phyloP scores from a whole-genome alignment of 2,329 filamentous ascomycete species.

The Colletotrichum tabaci region DNA sequence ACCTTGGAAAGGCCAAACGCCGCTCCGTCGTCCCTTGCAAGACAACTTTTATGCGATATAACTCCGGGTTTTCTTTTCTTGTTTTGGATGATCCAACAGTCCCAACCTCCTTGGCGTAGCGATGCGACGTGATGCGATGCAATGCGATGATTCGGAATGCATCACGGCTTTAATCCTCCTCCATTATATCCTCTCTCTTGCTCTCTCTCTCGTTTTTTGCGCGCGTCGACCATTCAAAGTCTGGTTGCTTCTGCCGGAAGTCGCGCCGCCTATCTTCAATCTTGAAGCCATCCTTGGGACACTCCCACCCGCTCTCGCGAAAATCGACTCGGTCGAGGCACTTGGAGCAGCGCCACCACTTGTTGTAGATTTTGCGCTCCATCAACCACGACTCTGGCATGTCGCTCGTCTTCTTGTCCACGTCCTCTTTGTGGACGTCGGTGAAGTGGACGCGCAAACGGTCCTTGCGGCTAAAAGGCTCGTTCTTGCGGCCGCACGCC shows the following conservation, averaged over 20 bases:
- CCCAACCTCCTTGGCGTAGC: neutral
- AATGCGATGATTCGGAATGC: neutral
- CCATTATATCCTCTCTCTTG: neutral
- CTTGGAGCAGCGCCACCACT: conserved; percentile 70
- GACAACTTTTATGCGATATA: conserved; percentile 35
- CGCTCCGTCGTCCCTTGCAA: conserved; percentile 26
- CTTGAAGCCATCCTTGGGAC: conserved; percentile 49
- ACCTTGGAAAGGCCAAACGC: conserved; percentile 20
- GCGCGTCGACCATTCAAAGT: neutral
- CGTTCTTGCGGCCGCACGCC: conserved; percentile 59
- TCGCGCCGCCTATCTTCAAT: conserved; percentile 42
- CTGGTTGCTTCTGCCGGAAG: conserved; percentile 38
- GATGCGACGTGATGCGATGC: neutral
- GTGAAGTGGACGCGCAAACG: conserved; percentile 71
- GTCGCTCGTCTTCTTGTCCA: conserved; percentile 60
- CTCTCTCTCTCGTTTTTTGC: neutral
- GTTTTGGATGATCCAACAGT: neutral
- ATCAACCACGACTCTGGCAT: conserved; percentile 56
- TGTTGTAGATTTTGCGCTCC: conserved; percentile 55
- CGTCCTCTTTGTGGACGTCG: conserved; percentile 69
- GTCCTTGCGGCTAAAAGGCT: conserved; percentile 68
- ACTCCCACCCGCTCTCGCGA: conserved; percentile 59
- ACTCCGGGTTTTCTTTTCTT: conserved; percentile 33
- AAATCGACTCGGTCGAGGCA: conserved; percentile 64
- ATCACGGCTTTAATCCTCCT: too few relatives aligned